Evolutionary conservation across 257 asterid species (phyloP).

Genomic region (Plantago major): DNA sequence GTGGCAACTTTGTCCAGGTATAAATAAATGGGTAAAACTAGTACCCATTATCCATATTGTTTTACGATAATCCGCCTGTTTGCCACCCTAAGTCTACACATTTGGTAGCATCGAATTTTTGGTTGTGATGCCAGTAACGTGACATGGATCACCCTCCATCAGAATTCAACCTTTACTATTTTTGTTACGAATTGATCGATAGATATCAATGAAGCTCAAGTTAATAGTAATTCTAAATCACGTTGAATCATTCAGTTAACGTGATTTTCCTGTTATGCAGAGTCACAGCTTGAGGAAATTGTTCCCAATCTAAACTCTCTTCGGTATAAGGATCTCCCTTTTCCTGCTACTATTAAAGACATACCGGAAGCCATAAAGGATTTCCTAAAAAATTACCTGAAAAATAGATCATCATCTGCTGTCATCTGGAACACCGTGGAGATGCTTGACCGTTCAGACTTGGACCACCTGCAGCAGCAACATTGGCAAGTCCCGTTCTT

Average conservation of each 20-base stretch:
- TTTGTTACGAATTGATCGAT: not conserved
- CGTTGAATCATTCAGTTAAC: not conserved
- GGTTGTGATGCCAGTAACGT: not conserved
- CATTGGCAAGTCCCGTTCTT: conserved; percentile 40
- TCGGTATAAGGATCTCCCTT: conserved; percentile 36
- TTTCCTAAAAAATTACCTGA: conserved; percentile 15
- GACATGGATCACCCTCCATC: not conserved
- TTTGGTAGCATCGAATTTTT: not conserved
- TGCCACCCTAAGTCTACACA: not conserved
- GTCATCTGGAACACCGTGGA: conserved; percentile 43
- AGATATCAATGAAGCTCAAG: not conserved
- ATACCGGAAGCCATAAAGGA: conserved; percentile 18
- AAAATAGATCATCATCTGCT: conserved; percentile 35
- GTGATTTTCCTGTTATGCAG: conserved; percentile 18
- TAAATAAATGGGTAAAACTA: too few species aligned
- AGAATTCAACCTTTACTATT: not conserved
- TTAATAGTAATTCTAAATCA: not conserved
- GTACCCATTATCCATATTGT: too few species aligned
- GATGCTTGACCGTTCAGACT: conserved; percentile 24
- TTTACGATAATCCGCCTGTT: not conserved
- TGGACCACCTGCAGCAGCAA: conserved; percentile 22
- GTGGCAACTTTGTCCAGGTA: too few species aligned
- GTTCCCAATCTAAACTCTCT: conserved; percentile 34
- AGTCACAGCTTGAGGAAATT: conserved; percentile 21
- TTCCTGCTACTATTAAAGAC: conserved; percentile 6